Evolutionary conservation across 345 rosid species (phyloP).

Genomic region (Kandelia obovata): DNA sequence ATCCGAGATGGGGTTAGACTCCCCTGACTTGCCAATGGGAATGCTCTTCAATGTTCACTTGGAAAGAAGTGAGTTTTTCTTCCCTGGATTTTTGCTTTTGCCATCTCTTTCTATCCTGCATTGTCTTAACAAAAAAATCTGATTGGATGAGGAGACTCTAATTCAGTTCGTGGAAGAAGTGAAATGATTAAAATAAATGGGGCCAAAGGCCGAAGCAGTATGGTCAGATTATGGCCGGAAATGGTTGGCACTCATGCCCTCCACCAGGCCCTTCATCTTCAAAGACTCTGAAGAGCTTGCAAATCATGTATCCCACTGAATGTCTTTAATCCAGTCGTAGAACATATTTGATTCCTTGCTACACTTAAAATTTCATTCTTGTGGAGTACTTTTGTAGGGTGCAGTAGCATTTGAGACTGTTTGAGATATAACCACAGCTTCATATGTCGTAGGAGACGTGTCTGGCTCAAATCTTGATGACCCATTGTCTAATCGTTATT

Average conservation of each 20-base stretch:
- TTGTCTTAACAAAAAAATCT: background rate
- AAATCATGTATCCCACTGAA: constrained; percentile 46
- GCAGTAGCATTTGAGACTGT: constrained; percentile 62
- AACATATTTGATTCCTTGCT: background rate
- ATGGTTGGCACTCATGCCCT: constrained; percentile 70
- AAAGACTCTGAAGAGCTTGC: constrained; percentile 63
- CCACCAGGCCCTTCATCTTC: constrained; percentile 59
- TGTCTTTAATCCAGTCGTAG: background rate
- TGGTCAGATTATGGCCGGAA: constrained; percentile 77
- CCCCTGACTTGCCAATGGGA: constrained; percentile 60
- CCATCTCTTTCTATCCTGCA: background rate
- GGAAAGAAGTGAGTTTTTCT: constrained; percentile 45
- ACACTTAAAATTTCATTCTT: no score
- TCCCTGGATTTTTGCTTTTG: background rate
- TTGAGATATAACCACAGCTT: constrained; percentile 62
- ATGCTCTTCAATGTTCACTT: constrained; percentile 62
- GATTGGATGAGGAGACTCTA: constrained; percentile 60
- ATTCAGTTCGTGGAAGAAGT: constrained; percentile 47
- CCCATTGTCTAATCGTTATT: constrained; percentile 56
- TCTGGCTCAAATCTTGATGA: constrained; percentile 65
- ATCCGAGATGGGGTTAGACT: constrained; percentile 68
- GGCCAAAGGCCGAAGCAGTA: constrained; percentile 52
- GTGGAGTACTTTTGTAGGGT: constrained; percentile 35
- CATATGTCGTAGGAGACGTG: constrained; percentile 68
- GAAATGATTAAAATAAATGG: constrained; percentile 43